These are phyloP conservation scores for Recurvomyces mirabilis DNA, from an alignment of 495 filamentous ascomycete species.

Conservation along the genomic window DNA sequence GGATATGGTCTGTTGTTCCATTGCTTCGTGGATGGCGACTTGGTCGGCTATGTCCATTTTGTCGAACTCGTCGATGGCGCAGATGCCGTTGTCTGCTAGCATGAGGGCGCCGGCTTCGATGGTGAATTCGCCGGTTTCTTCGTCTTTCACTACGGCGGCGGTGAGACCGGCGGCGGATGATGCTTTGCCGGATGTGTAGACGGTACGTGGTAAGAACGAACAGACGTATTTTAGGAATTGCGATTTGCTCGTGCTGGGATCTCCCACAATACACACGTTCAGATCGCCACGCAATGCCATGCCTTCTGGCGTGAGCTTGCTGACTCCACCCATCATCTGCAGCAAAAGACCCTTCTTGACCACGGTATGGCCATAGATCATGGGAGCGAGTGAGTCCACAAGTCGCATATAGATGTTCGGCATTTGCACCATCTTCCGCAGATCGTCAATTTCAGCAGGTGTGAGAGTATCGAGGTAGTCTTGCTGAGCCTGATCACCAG, in stretches of 20 bases:
- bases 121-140: slow-evolving; percentile 96
- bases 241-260: slow-evolving; percentile 95
- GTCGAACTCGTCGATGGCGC: slow-evolving; percentile 98
- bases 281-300: slow-evolving; percentile 93
- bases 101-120: slow-evolving; percentile 98
- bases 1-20: slow-evolving; percentile 99
- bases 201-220: slow-evolving; percentile 85
- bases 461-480: slow-evolving; percentile 76
- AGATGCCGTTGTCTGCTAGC: slow-evolving; percentile 94
- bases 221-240: slow-evolving; percentile 98
- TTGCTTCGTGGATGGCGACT: slow-evolving; percentile 98
- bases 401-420: slow-evolving; percentile 91
- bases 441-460: slow-evolving; percentile 74
- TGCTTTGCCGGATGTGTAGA: slow-evolving; percentile 97
- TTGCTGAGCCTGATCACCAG: slow-evolving; percentile 76
- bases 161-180: slow-evolving; percentile 97
- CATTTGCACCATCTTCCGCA: slow-evolving; percentile 85
- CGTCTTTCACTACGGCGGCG: slow-evolving; percentile 92
- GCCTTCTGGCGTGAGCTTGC: slow-evolving; percentile 80
- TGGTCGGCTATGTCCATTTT: slow-evolving; percentile 99
- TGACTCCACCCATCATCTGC: slow-evolving; percentile 85
- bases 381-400: slow-evolving; percentile 90
- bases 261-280: slow-evolving; percentile 97
- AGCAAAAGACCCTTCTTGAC: slow-evolving; percentile 95
- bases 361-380: slow-evolving; percentile 92